A percentile compares a stretch with the other conserved stretches of the same genome.
phyloP scores from a whole-genome alignment of 176 grass and related monocot genomes.

The Bolboschoenus planiculmis region DNA sequence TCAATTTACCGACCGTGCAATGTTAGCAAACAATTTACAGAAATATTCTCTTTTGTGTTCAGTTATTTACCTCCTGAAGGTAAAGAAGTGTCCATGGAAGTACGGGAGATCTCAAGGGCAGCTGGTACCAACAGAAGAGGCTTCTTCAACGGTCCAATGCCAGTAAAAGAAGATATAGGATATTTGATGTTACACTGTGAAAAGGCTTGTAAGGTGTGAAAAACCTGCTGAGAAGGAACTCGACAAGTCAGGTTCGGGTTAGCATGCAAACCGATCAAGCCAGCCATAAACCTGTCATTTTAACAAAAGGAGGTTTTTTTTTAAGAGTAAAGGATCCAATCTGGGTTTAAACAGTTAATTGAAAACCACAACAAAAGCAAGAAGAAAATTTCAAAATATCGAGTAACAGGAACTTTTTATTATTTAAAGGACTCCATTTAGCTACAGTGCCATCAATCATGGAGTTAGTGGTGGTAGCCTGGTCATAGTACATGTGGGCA shows the following conservation, averaged over 20 bases:
- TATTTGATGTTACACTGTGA: constrained; percentile 18
- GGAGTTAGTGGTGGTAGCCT: background rate
- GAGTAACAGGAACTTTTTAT: background rate
- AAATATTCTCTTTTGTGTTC: background rate
- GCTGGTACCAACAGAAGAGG: constrained; percentile 21
- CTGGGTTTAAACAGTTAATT: background rate
- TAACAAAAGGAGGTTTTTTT: background rate
- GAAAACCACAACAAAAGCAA: background rate
- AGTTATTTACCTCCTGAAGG: constrained; percentile 35
- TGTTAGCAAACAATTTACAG: background rate
- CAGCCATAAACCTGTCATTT: constrained; percentile 1
- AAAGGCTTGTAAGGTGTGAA: background rate
- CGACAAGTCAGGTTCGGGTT: constrained; percentile 9
- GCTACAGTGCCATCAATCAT: background rate
- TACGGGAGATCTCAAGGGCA: constrained; percentile 13
- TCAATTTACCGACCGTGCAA: background rate
- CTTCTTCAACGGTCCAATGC: constrained; percentile 8
- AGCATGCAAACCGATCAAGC: constrained; percentile 8
- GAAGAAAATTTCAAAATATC: background rate
- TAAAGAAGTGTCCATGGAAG: constrained; percentile 20
- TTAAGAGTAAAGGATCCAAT: background rate
- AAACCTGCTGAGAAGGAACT: background rate
- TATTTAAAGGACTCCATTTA: background rate
- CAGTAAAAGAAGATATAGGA: background rate
- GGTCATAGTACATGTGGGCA: background rate